These are phyloP conservation scores for Malus domestica DNA, from an alignment of 306 rosid species.

Conservation along the genomic window DNA sequence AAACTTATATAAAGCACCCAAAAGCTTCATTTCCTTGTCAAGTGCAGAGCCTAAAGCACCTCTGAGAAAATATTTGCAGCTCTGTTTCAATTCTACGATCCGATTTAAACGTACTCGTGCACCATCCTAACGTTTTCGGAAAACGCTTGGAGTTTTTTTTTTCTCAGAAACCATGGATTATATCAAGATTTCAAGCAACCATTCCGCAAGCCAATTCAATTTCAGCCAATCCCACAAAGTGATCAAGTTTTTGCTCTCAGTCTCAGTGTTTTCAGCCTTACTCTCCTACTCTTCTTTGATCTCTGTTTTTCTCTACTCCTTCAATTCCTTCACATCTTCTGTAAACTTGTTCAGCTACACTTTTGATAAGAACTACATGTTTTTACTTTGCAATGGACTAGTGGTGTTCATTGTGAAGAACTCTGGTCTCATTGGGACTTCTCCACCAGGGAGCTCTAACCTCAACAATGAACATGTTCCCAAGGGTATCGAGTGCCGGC, in stretches of 20 bases:
- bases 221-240: constrained; percentile 10
- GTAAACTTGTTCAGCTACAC: constrained; percentile 20
- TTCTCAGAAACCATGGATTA: constrained; percentile 8
- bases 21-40: background rate
- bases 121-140: background rate
- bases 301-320: constrained; percentile 24
- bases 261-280: constrained; percentile 26
- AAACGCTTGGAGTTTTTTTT: background rate
- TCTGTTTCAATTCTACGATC: background rate
- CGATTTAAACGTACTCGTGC: background rate
- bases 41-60: background rate
- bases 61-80: background rate
- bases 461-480: background rate
- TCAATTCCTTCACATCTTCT: constrained; percentile 17
- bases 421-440: constrained; percentile 29
- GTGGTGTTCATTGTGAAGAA: constrained; percentile 34
- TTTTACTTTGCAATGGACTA: constrained; percentile 63
- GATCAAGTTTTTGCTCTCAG: constrained; percentile 32
- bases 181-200: background rate
- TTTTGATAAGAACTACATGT: constrained; percentile 46
- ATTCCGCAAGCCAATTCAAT: background rate
- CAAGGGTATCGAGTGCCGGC: background rate
- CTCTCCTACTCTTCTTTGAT: constrained; percentile 13
- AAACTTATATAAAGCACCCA: background rate
- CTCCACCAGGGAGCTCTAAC: constrained; percentile 11